Evolutionary conservation across 768 basidiomycete species (phyloP).

Genomic region (Boletus rubroflammeus): DNA sequence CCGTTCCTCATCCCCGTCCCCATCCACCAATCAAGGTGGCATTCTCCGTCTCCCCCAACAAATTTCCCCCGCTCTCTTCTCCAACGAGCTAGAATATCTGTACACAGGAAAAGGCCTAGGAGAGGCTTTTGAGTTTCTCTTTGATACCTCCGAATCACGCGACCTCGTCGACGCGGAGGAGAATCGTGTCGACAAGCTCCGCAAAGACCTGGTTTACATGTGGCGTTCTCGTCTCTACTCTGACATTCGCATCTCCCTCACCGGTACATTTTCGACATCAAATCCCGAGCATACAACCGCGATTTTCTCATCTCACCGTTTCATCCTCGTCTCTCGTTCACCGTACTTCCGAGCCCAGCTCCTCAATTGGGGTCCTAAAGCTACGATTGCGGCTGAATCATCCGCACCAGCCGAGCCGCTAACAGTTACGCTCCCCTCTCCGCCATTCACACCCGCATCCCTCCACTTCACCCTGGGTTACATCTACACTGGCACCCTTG

Average conservation of each 20-base stretch:
- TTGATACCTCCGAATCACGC: slow-evolving; percentile 51
- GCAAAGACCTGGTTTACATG: slow-evolving; percentile 94
- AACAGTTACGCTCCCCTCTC: slow-evolving; percentile 74
- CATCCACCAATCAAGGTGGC: slow-evolving; percentile 39
- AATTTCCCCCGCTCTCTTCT: slow-evolving; percentile 78
- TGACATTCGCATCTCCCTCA: slow-evolving; percentile 80
- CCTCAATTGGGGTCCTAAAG: slow-evolving; percentile 55
- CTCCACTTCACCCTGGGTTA: slow-evolving; percentile 93
- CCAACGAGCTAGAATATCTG: slow-evolving; percentile 88
- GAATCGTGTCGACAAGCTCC: slow-evolving; percentile 74
- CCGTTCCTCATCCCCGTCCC: slow-evolving; percentile 44
- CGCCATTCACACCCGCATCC: slow-evolving; percentile 93
- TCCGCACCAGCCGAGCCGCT: slow-evolving; percentile 41
- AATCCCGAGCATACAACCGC: slow-evolving; percentile 70
- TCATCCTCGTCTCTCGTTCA: slow-evolving; percentile 85
- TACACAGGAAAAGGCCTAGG: slow-evolving; percentile 92
- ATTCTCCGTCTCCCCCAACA: slow-evolving; percentile 61
- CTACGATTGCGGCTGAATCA: slow-evolving; percentile 28
- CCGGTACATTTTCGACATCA: slow-evolving; percentile 60
- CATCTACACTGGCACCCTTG: slow-evolving; percentile 91
- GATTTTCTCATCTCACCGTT: slow-evolving; percentile 89
- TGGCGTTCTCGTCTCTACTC: slow-evolving; percentile 94
- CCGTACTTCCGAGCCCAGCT: slow-evolving; percentile 84
- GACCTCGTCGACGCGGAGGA: slow-evolving; percentile 48
- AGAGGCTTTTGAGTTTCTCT: slow-evolving; percentile 83